Evolutionary conservation across 169 alveolate genomes (phyloP).

Genomic region (Cryptosporidium sp.): DNA sequence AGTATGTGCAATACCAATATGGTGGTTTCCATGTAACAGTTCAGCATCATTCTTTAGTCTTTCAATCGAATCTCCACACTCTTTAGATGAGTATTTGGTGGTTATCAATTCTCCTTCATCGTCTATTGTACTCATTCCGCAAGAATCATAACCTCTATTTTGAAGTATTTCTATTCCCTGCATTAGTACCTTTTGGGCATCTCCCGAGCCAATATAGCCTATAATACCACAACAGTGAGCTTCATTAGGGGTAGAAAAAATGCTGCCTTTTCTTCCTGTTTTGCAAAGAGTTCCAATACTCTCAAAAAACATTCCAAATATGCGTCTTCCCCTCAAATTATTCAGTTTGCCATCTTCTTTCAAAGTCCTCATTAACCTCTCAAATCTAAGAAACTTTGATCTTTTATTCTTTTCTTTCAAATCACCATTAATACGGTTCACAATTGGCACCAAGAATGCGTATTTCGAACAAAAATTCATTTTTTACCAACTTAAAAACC

Average conservation of each 20-base stretch:
- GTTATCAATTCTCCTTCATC: slow-evolving; percentile 83
- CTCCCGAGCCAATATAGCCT: slow-evolving; percentile 89
- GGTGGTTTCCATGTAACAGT: slow-evolving; percentile 84
- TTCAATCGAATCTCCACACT: slow-evolving; percentile 85
- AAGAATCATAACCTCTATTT: slow-evolving; percentile 95
- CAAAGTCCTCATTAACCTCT: neutral
- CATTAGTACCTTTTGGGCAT: slow-evolving; percentile 85
- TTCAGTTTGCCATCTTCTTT: neutral
- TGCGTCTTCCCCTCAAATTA: neutral
- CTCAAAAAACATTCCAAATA: neutral
- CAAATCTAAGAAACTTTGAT: neutral
- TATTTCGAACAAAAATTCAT: neutral
- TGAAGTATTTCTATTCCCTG: slow-evolving; percentile 90
- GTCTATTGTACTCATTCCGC: slow-evolving; percentile 92
- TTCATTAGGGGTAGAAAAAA: neutral
- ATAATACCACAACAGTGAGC: slow-evolving; percentile 89
- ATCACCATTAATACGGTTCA: neutral
- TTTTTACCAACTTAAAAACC: neutral
- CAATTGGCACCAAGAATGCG: slow-evolving; percentile 11
- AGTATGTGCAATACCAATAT: slow-evolving; percentile 97
- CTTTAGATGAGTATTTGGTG: slow-evolving; percentile 87
- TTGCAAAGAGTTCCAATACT: neutral
- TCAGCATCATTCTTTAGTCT: slow-evolving; percentile 82
- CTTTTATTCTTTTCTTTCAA: neutral
- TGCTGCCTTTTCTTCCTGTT: neutral